These are phyloP conservation scores for Beauveria sp. DNA, from an alignment of 2,329 filamentous ascomycete species.

Conservation along the genomic window DNA sequence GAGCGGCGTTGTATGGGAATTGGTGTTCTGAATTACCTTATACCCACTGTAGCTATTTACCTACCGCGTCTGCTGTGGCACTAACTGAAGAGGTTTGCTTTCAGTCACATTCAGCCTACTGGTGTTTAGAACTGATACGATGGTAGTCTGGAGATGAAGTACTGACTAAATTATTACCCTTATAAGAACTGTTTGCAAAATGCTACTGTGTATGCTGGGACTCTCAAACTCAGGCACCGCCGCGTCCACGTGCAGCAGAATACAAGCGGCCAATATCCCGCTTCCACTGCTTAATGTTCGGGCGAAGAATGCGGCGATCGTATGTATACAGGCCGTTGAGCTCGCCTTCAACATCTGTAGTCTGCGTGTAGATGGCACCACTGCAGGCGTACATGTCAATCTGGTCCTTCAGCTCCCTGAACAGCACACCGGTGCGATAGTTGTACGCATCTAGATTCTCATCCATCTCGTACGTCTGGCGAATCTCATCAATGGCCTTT, in stretches of 20 bases:
- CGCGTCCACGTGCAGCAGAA: slow-evolving; percentile 37
- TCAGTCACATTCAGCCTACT: no score
- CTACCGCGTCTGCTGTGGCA: background rate
- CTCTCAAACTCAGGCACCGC: slow-evolving; percentile 2
- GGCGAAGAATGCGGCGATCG: slow-evolving; percentile 53
- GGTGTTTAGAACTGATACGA: no score
- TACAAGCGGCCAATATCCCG: slow-evolving; percentile 53
- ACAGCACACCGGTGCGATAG: slow-evolving; percentile 53
- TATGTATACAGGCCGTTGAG: slow-evolving; percentile 66
- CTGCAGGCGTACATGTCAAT: slow-evolving; percentile 56
- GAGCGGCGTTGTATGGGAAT: no score
- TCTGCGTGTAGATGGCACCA: slow-evolving; percentile 66
- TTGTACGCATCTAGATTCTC: slow-evolving; percentile 54
- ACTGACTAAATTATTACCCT: no score
- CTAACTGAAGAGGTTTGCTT: background rate
- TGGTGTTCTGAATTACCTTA: no score
- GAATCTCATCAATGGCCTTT: slow-evolving; percentile 50
- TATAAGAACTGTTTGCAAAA: background rate
- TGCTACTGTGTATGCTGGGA: background rate
- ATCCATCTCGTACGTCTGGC: slow-evolving; percentile 62
- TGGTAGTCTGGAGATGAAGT: no score
- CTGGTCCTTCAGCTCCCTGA: slow-evolving; percentile 54
- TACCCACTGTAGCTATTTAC: no score
- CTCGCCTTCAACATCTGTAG: slow-evolving; percentile 67
- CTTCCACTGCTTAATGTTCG: slow-evolving; percentile 51